Evolutionary conservation across 306 rosid species (phyloP), one percentile per base, ranked within the genome.

Genomic region (Prunus armeniaca): DNA sequence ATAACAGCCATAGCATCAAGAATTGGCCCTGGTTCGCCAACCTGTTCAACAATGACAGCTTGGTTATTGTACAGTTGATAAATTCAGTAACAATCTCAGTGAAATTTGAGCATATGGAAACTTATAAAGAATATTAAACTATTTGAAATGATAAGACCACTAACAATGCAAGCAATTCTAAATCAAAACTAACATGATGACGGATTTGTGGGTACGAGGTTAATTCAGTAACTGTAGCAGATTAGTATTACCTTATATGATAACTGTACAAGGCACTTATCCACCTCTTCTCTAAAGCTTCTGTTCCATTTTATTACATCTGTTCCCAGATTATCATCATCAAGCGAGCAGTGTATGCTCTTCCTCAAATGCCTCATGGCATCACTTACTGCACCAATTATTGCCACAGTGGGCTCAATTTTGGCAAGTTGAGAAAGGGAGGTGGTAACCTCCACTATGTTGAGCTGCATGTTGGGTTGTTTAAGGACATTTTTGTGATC

Each of bases 361-460:
- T 91, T 92, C 80, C 99, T 82, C 71, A 96, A 83, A 88, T 91
- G 97, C 84, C 96, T 90, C 88, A 92, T 84, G 84, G 91, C 81
- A 78, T 96, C 99, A 75, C 99, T 87, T 52, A 87, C 58, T 24
- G 97, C 92, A 76, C 91, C 87, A 57, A 89, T 68, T 69, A 91
- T 82, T 61, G 96, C 88, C 41, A 91, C 84, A 79, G 98, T 91
- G 62, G 96, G 87, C 85, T 91, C 89, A 49, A 88, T 84, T 82
- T 87, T 92, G 68, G 89, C 88, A 82, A 86, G 84, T 79, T 83
- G 85, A 65, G 90, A 87, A 84, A 96, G 97, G 12, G 90, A 78
- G 79, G 96, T 83, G 50, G 93, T 84, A 55, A 92, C 97, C 81
- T 84, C 86, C 68, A 91, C 85, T 83, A 96, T 92, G 83, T 92